Base-by-base conservation (phyloP, 805 yeast species). In the Candida namnaoensis region DNA sequence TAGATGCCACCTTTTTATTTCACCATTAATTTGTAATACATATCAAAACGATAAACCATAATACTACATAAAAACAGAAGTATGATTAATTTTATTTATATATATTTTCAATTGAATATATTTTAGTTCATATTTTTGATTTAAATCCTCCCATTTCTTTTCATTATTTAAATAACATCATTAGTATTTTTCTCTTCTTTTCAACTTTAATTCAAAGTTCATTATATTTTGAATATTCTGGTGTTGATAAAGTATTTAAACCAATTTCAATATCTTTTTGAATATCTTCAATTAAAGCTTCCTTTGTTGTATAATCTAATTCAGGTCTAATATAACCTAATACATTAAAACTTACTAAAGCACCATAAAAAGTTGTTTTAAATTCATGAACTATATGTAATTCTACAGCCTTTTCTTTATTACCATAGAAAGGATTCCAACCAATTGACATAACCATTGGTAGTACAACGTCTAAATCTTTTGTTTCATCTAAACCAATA, bases 371-470 rank as follows among this genome's bases (percentile, higher is more conserved):
- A 47, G 74, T 69, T 10, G 65, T 53, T 0, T 56, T 47, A 53
- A 88, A 93, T 36, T 80, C 64, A 62, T 88, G 95, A 41, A 93
- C 69, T 5, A 93, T 73, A 60, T 93, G 96, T 23, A 93, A 68
- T 53, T 93, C 95, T 4, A 93, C 95, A 0, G 95, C 80, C 62
- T 86, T 87, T 51, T 74, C 74, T 39, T 76, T 69, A 61, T 93
- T 90, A 25, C 80, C 74, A 64, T 78, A 93, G 58, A 82, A 91
- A 34, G 99, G 98, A 57, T 93, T 93, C 85, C 88, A 87, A 1
- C 99, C 99, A 15, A 93, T 72, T 8, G 96, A 86, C 86, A 91
- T 82, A 8, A 93, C 99, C 81, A 88, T 88, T 1, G 97, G 97
- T 25, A 78, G 65, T 2, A 70, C 71, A 15, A 64, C 62, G 39